phyloP scores from a whole-genome alignment of 2,329 filamentous ascomycete species.

The Hypoxylon sp. region DNA sequence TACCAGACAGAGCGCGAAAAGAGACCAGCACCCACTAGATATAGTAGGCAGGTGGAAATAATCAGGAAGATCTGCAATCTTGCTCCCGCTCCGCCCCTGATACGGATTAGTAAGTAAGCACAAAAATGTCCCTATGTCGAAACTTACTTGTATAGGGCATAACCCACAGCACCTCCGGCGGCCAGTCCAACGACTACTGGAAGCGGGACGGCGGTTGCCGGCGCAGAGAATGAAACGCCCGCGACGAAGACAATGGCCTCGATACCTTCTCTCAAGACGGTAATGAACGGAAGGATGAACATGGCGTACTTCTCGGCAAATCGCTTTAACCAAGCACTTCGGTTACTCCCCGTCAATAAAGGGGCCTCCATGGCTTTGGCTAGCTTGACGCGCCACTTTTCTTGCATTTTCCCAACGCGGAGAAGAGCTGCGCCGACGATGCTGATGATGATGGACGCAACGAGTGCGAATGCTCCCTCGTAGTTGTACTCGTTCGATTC shows the following conservation, averaged over 20 bases:
- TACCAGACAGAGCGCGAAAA: constrained; percentile 83
- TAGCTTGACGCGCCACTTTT: constrained; percentile 89
- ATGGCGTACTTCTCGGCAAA: constrained; percentile 84
- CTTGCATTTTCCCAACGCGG: constrained; percentile 83
- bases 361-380: constrained; percentile 73
- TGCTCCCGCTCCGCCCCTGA: constrained; percentile 71
- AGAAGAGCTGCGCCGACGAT: constrained; percentile 84
- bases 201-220: constrained; percentile 81
- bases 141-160: constrained; percentile 80
- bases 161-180: constrained; percentile 76
- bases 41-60: constrained; percentile 83
- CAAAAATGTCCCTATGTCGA: background rate
- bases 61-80: constrained; percentile 84
- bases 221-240: constrained; percentile 81
- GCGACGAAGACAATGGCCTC: constrained; percentile 90
- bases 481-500: constrained; percentile 78
- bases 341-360: constrained; percentile 57
- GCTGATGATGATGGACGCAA: constrained; percentile 84
- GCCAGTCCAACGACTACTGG: constrained; percentile 79
- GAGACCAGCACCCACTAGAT: constrained; percentile 84
- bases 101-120: constrained; percentile 5
- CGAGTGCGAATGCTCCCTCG: constrained; percentile 81
- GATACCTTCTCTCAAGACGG: constrained; percentile 86
- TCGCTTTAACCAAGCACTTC: constrained; percentile 65
- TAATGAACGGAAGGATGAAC: constrained; percentile 88